Conservation (phyloP, 2,329 filamentous ascomycete genomes). For the Lachnum nothofagi region DNA sequence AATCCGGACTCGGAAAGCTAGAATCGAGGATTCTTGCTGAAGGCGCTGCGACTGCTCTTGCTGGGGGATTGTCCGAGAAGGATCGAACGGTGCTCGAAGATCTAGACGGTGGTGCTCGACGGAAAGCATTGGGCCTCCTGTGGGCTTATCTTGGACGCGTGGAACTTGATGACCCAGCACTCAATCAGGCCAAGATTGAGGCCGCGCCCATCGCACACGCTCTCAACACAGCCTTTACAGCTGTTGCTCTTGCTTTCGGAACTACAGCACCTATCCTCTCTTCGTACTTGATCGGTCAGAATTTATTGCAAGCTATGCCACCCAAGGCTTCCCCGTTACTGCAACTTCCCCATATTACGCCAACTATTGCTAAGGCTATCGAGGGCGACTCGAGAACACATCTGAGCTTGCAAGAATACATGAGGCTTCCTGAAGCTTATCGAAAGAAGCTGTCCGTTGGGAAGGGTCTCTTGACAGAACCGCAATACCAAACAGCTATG, state of each 20-base stretch:
- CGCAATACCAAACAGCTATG: conserved; percentile 72
- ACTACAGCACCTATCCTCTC: conserved; percentile 76
- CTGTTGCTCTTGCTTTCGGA: conserved; percentile 82
- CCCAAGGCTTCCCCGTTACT: conserved; percentile 81
- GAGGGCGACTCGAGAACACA: conserved; percentile 73
- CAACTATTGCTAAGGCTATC: conserved; percentile 58
- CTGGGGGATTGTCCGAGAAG: conserved; percentile 60
- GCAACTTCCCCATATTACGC: conserved; percentile 83
- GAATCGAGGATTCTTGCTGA: conserved; percentile 73
- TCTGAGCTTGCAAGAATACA: conserved; percentile 78
- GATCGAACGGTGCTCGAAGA: conserved; percentile 74
- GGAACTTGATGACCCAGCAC: conserved; percentile 69
- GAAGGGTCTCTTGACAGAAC: conserved; percentile 63
- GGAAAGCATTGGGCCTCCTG: conserved; percentile 82
- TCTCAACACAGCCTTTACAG: conserved; percentile 79
- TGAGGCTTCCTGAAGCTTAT: conserved; percentile 72
- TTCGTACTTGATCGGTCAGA: conserved; percentile 77
- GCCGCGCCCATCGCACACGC: conserved; percentile 80
- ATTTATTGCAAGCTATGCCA: conserved; percentile 81
- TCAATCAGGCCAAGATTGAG: conserved; percentile 84
- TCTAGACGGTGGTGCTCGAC: conserved; percentile 70
- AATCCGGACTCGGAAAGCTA: conserved; percentile 74
- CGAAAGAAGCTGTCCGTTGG: conserved; percentile 68
- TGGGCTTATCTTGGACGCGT: conserved; percentile 94
- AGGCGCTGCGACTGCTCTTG: conserved; percentile 47